Base-by-base conservation (phyloP, 2,329 filamentous ascomycete genomes). In the Domatiomyces globalis region DNA sequence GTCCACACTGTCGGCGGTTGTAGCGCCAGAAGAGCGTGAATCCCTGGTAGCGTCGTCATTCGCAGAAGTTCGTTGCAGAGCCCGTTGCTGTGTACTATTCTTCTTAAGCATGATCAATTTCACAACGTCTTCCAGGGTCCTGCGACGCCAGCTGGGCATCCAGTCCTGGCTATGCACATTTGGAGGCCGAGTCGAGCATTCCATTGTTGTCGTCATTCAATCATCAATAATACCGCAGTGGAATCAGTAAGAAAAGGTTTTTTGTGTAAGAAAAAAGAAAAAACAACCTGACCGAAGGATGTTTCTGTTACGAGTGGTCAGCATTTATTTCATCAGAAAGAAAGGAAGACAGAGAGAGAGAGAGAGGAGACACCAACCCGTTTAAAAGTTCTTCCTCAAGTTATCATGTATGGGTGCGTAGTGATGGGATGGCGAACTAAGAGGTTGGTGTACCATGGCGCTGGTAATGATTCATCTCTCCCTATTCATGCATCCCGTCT, bases 341-440 rank as follows among this genome's bases (percentile, higher is more conserved):
- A 39, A 15, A 4, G 33, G 33, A 15, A 15, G 12, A 10, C 8
- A 33, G 29, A 33, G 4, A 33, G 33, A 39, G 33, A 5, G 8
- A 5, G 29, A 5, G 8, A 5, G 12, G 33, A 4, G 12, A 5
- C 33, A 39, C 15, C 33, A 39, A 39, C 33, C 33, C 15, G 15
- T 39, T 12, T 39, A 25, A 4, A 6, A 25, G 22, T 25, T 25
- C 12, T 25, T 25, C 12, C 33, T 39, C 15, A 17, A 89, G 22
- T 25, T 25, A 68, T 83, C 87, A 92, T 15, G 33, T 2, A 83
- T 85, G 1, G 66, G 2, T 48, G n/a, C 7, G 17, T 4, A 27
- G 46, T 48, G 19, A 25, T 9, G 8, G 4, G 29, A 33, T 33
- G 12, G 33, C 12, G 33, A 15, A 10, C 12, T 39, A 39, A 45